Conservation (phyloP, 75 land plant genomes). For the Sequoiadendron giganteum region DNA sequence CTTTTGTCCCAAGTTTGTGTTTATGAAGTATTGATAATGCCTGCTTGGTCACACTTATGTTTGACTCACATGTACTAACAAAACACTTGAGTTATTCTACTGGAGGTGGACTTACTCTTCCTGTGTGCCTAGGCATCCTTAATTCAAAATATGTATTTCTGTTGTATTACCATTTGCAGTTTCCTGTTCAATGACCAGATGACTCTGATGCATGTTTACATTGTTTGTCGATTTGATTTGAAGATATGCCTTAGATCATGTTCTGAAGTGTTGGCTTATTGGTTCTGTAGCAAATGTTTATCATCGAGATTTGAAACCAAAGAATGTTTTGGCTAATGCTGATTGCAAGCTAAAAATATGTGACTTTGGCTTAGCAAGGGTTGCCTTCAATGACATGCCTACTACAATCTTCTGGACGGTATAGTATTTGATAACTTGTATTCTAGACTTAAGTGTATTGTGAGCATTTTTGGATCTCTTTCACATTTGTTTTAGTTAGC, state of each 20-base stretch:
- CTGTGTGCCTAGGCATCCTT: neutral
- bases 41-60: neutral
- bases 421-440: neutral
- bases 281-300: slow-evolving; percentile 70
- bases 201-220: neutral
- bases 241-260: neutral
- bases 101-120: neutral
- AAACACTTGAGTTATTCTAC: neutral
- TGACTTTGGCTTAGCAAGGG: slow-evolving; percentile 78
- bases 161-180: neutral
- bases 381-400: slow-evolving; percentile 69
- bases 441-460: neutral
- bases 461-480: neutral
- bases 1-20: neutral
- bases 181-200: neutral
- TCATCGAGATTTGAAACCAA: slow-evolving; percentile 76
- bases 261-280: neutral
- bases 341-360: slow-evolving; percentile 84
- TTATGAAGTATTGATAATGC: neutral
- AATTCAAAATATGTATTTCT: neutral
- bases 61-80: neutral
- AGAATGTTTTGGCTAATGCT: slow-evolving; percentile 77
- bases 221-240: neutral
- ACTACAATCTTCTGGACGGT: slow-evolving; percentile 80
- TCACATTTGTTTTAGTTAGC: neutral